Conservation (phyloP, 768 basidiomycete species). For the Amanita jacksonii region DNA sequence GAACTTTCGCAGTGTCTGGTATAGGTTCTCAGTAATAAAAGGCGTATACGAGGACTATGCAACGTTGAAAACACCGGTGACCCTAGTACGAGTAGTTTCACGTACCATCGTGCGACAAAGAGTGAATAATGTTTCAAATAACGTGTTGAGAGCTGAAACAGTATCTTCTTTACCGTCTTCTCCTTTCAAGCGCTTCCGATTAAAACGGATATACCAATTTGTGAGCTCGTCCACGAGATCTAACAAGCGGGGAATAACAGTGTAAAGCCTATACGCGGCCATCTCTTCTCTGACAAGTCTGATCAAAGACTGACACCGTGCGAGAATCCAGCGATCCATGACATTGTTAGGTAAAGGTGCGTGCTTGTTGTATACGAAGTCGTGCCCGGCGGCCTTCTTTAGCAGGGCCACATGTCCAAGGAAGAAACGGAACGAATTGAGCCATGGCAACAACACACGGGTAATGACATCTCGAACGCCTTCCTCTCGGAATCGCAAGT, state of each 20-base stretch:
- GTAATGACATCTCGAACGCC: conserved; percentile 96
- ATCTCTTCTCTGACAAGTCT: conserved; percentile 87
- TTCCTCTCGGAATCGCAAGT: conserved; percentile 95
- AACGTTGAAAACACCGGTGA: neutral
- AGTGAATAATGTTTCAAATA: conserved; percentile 93
- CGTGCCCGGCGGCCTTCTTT: conserved; percentile 67
- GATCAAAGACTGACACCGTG: conserved; percentile 96
- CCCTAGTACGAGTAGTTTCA: neutral
- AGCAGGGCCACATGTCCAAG: conserved; percentile 85
- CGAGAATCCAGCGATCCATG: conserved; percentile 98
- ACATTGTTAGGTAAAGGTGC: conserved; percentile 81
- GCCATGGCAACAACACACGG: conserved; percentile 94
- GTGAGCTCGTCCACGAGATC: conserved; percentile 93
- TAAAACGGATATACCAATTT: conserved; percentile 99
- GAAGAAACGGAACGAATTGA: conserved; percentile 99
- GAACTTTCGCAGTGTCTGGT: conserved; percentile 81
- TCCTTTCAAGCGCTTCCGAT: conserved; percentile 91
- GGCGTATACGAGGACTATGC: conserved; percentile 92
- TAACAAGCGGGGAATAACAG: conserved; percentile 89
- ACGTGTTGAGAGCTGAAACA: conserved; percentile 78
- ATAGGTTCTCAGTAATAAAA: conserved; percentile 94
- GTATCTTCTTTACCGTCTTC: conserved; percentile 89
- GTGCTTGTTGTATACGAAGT: conserved; percentile 84
- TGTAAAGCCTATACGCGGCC: conserved; percentile 95
- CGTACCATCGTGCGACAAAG: conserved; percentile 90